Evolutionary conservation across 352 stramenopile genomes (phyloP).

Genomic region (Globisporangium radiosum): DNA sequence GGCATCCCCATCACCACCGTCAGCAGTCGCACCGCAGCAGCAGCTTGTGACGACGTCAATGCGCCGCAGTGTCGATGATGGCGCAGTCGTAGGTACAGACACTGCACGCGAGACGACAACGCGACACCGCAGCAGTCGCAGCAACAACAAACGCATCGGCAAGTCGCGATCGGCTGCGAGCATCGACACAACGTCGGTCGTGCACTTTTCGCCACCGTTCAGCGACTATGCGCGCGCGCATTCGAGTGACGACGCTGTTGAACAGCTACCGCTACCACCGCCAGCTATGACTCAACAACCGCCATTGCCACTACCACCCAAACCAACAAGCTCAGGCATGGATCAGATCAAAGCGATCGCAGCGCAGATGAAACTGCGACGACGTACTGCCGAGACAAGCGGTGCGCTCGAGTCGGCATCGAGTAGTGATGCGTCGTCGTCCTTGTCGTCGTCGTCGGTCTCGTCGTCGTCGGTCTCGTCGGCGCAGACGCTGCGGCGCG

Average conservation of each 20-base stretch:
- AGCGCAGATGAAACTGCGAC: slow-evolving; percentile 61
- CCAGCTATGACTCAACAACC: not conserved
- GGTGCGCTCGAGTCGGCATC: too few relatives aligned
- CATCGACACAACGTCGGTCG: slow-evolving; percentile 45
- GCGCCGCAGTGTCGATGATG: slow-evolving; percentile 8
- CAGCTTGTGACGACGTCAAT: not conserved
- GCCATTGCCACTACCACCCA: not conserved
- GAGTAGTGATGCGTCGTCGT: too few relatives aligned
- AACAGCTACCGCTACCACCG: not conserved
- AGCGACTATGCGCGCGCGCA: slow-evolving; percentile 1
- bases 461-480: too few relatives aligned
- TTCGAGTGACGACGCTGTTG: not conserved
- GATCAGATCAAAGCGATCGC: slow-evolving; percentile 72
- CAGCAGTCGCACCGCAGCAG: not conserved
- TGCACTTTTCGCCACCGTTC: slow-evolving; percentile 1
- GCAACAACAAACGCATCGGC: slow-evolving; percentile 18
- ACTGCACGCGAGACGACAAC: slow-evolving; percentile 4
- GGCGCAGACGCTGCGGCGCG: not conserved
- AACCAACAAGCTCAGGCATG: slow-evolving; percentile 19
- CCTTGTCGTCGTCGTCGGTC: too few relatives aligned
- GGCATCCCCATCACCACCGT: too few relatives aligned
- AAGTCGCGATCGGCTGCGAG: slow-evolving; percentile 52
- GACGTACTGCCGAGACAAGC: not conserved
- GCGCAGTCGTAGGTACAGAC: not conserved
- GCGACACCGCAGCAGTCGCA: slow-evolving; percentile 9